phyloP scores from a whole-genome alignment of 805 yeast genomes.

The Metschnikowia proteae region DNA sequence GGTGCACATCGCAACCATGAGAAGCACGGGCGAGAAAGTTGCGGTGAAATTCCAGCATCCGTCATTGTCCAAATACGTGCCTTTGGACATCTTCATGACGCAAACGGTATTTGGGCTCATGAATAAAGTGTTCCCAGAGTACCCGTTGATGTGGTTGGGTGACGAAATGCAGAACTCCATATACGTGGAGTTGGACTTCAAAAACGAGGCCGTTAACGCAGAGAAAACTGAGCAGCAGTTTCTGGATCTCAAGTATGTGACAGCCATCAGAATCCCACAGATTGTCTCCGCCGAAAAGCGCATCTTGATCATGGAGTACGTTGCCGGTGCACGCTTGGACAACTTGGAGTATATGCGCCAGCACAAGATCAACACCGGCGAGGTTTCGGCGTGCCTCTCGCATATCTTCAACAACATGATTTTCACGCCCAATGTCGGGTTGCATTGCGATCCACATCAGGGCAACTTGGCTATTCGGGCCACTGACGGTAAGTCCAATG shows the following conservation, averaged over 20 bases:
- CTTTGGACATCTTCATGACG: conserved; percentile 80
- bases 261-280: conserved; percentile 79
- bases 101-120: conserved; percentile 69
- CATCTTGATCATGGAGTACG: conserved; percentile 81
- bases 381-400: conserved; percentile 80
- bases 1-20: conserved; percentile 75
- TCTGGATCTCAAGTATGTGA: conserved; percentile 46
- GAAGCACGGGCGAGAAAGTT: conserved; percentile 59
- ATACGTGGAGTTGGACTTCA: conserved; percentile 86
- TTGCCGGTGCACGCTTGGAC: conserved; percentile 81
- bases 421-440: conserved; percentile 84
- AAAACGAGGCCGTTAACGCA: conserved; percentile 83
- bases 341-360: conserved; percentile 59
- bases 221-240: conserved; percentile 66
- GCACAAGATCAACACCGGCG: conserved; percentile 65
- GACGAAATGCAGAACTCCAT: conserved; percentile 87
- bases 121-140: conserved; percentile 83
- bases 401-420: conserved; percentile 94
- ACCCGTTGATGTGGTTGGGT: conserved; percentile 92
- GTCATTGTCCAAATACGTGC: conserved; percentile 77
- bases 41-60: conserved; percentile 98
- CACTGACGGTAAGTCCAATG: conserved; percentile 20
- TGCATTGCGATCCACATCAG: conserved; percentile 98
- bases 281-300: conserved; percentile 64
- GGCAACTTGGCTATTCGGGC: conserved; percentile 85